Conservation (phyloP, 2,329 filamentous ascomycete genomes). For the Ophioceras dolichostomum region DNA sequence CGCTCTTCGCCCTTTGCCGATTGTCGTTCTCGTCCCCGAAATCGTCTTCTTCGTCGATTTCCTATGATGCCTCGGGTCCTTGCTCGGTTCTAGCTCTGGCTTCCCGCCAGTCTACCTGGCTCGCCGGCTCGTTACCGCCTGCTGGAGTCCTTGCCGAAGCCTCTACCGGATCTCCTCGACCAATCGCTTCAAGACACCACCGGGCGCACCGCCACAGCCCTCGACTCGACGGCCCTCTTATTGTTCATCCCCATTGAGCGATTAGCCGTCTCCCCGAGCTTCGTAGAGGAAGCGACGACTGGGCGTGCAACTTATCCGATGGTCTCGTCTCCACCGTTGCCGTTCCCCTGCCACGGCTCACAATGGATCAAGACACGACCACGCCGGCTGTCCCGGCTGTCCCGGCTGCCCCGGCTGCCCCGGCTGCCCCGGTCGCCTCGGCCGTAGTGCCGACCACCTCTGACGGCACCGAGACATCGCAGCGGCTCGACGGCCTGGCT, state of each 20-base stretch:
- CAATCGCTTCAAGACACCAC: background rate
- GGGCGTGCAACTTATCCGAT: constrained; percentile 53
- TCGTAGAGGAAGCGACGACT: too few species aligned
- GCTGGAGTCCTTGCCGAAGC: background rate
- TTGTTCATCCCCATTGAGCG: too few species aligned
- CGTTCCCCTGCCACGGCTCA: constrained; percentile 7
- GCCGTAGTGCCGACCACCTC: constrained; percentile 38
- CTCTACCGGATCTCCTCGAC: background rate
- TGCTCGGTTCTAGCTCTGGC: constrained; percentile 24
- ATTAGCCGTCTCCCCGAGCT: too few species aligned
- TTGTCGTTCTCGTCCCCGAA: background rate
- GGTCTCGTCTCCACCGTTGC: constrained; percentile 34
- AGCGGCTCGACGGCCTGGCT: too few species aligned
- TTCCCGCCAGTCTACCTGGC: constrained; percentile 11
- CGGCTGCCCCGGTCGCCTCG: constrained; percentile 35
- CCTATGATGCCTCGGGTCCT: constrained; percentile 24
- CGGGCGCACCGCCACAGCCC: background rate
- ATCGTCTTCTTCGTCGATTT: background rate
- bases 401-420: constrained; percentile 25
- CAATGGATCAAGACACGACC: constrained; percentile 27
- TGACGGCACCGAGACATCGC: constrained; percentile 18
- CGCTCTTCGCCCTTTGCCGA: background rate
- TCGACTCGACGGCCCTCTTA: constrained; percentile 28
- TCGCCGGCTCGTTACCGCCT: background rate
- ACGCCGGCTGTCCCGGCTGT: constrained; percentile 31